Conservation (phyloP, 2,329 filamentous ascomycete genomes). For the Clonostachys byssicola region DNA sequence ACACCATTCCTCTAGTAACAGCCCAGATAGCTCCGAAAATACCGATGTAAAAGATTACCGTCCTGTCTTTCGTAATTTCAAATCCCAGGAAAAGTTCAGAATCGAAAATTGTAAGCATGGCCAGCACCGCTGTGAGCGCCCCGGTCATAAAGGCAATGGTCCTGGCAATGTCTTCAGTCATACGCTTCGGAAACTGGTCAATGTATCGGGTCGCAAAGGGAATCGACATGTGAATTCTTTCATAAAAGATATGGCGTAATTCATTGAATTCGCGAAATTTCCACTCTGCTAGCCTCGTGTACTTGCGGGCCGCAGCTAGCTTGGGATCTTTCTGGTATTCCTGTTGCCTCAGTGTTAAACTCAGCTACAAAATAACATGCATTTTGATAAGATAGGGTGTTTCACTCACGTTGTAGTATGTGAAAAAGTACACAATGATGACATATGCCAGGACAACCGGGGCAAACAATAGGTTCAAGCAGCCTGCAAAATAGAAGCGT, state of each 20-base stretch:
- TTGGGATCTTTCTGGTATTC: constrained; percentile 95
- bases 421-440: constrained; percentile 86
- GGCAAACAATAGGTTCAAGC: constrained; percentile 82
- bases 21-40: constrained; percentile 82
- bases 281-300: constrained; percentile 93
- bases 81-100: constrained; percentile 88
- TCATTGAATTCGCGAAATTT: constrained; percentile 99
- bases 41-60: constrained; percentile 85
- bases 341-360: constrained; percentile 29
- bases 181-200: constrained; percentile 94
- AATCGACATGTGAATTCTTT: constrained; percentile 89
- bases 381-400: not conserved
- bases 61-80: constrained; percentile 84
- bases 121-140: constrained; percentile 80
- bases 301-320: constrained; percentile 75
- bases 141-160: constrained; percentile 87
- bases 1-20: constrained; percentile 75
- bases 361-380: not conserved
- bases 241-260: constrained; percentile 84
- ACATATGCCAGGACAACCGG: constrained; percentile 87
- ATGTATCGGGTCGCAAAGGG: constrained; percentile 90
- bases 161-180: constrained; percentile 78
- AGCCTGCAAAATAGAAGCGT: constrained; percentile 76
- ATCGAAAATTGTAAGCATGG: constrained; percentile 80
- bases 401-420: constrained; percentile 77